Base-by-base conservation (phyloP, 176 grass and related monocot species). In the Aechmea fasciata region DNA sequence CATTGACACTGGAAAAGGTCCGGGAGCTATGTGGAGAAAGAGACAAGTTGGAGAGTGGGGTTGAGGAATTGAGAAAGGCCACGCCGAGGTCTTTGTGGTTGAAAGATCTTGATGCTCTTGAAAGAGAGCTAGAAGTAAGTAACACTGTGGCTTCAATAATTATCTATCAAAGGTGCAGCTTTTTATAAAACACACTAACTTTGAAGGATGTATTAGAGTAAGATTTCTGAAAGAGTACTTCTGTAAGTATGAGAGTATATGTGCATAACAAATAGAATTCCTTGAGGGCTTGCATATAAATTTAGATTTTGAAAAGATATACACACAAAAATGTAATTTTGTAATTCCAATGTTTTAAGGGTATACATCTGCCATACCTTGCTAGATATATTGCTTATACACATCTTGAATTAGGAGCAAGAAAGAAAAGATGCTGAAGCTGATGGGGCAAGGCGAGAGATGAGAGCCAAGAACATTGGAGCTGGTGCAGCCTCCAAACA, bases 111-210 rank as follows among this genome's bases (percentile, higher is more conserved):
- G 87, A 99, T 9, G 77, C 77, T 47, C 63, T 99, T 64, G 94
- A 93, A 66, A 81, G 72, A 67, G 89, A 90, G 71, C 74, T 99
- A 65, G 87, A 90, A 28, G 94, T 99, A 85, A 93, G 84, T 33
- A 69, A 17, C 49, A 2, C 23, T 41, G 8, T 61, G 15, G 17
- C 55, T 61, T 19, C 55, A 61, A n/a, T 19, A 61, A 61, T 61
- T 10, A 61, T 22, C 9, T 61, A 61, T 61, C 55, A 61, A 15
- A 41, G 33, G 33, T 7, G 33, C 3, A 41, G 33, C 33, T 41
- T 41, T 41, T 41, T 41, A 41, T 41, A 41, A 41, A 41, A 41
- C 33, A 41, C 33, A 41, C 33, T 41, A 41, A 41, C 33, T 41
- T 41, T 1, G 33, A 41, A 41, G 33, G 6, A 41, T 41, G 33